A percentile compares a stretch with the other conserved stretches of the same genome.
These are phyloP conservation scores for Candida arabinofermentans DNA, from an alignment of 805 yeast genomes.

Conservation along the genomic window DNA sequence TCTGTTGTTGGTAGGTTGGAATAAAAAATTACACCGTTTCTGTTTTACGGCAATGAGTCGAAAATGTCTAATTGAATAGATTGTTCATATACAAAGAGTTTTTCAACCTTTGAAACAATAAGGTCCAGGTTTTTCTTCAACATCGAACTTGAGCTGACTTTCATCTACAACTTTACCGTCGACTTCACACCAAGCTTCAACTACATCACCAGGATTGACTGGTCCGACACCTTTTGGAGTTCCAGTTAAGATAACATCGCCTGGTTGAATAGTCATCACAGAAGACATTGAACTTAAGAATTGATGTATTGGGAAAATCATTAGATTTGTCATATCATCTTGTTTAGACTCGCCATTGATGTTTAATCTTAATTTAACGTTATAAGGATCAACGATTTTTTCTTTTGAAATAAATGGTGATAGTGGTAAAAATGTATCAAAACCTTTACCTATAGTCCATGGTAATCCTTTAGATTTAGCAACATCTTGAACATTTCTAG, in stretches of 20 bases:
- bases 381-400: conserved; percentile 67
- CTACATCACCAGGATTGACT: conserved; percentile 70
- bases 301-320: conserved; percentile 84
- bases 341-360: conserved; percentile 74
- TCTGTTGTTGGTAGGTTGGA: no score
- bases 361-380: conserved; percentile 56
- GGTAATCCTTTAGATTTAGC: conserved; percentile 94
- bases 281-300: conserved; percentile 76
- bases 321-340: conserved; percentile 69
- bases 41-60: no score
- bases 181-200: conserved; percentile 58
- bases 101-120: conserved; percentile 44
- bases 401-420: conserved; percentile 65
- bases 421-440: conserved; percentile 93
- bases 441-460: conserved; percentile 95
- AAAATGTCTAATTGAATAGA: no score
- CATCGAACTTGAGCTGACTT: conserved; percentile 44
- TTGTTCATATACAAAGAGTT: no score
- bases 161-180: conserved; percentile 55
- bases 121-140: conserved; percentile 55
- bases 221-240: conserved; percentile 98
- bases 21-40: no score
- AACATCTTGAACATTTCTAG: conserved; percentile 91
- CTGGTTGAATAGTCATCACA: conserved; percentile 88
- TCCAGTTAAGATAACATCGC: conserved; percentile 90